These are phyloP conservation scores for Trichaptum fuscoviolaceum DNA, from an alignment of 768 basidiomycete genomes.

Conservation along the genomic window DNA sequence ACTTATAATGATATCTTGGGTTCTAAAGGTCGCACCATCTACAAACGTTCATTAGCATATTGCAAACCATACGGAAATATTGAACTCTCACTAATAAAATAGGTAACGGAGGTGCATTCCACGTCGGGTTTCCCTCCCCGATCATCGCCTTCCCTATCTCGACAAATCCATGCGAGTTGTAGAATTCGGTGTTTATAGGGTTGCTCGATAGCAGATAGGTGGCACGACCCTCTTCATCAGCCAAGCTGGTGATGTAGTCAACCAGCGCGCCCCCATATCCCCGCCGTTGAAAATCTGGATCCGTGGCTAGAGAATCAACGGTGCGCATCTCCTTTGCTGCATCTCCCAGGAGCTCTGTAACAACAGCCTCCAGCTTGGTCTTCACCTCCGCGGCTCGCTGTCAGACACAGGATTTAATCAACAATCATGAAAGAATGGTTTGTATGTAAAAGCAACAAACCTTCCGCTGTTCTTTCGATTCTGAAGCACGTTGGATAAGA, in stretches of 20 bases:
- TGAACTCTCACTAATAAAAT: constrained; percentile 13
- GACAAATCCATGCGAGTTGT: constrained; percentile 13
- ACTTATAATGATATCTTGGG: background rate
- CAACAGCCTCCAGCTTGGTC: constrained; percentile 21
- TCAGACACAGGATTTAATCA: background rate
- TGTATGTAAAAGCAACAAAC: background rate
- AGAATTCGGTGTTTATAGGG: constrained; percentile 15
- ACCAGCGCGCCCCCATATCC: constrained; percentile 29
- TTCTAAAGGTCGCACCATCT: background rate
- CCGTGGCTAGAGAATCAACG: constrained; percentile 24
- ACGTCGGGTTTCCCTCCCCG: constrained; percentile 15
- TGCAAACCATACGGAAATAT: no score
- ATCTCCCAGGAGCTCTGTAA: constrained; percentile 19
- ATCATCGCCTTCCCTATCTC: constrained; percentile 10
- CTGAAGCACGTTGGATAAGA: background rate
- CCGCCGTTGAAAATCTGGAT: constrained; percentile 22
- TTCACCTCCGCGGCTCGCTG: constrained; percentile 10
- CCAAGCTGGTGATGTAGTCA: constrained; percentile 16
- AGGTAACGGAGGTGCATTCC: constrained; percentile 10
- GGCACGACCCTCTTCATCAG: constrained; percentile 11
- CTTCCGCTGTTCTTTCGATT: background rate
- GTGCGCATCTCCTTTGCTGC: constrained; percentile 26
- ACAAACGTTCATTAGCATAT: background rate
- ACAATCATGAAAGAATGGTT: background rate
- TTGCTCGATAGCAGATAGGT: constrained; percentile 13